A percentile compares a stretch with the other conserved stretches of the same genome.
Conservation (phyloP, 2,329 filamentous ascomycete species). For the Xenoacremonium recifei region DNA sequence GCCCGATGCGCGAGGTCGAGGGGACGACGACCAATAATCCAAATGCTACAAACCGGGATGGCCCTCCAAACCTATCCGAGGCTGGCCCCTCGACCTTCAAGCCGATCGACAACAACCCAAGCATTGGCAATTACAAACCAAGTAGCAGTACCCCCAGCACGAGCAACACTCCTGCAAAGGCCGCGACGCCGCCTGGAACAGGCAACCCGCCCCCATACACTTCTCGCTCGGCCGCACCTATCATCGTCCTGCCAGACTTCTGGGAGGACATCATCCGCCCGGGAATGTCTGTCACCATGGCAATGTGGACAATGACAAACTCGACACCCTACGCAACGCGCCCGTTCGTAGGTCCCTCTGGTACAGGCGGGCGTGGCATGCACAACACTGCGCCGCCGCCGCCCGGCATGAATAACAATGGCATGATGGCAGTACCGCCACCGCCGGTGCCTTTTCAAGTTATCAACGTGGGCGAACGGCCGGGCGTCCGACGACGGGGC, state of each 20-base stretch:
- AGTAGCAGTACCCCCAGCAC: no score
- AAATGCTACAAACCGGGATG: neutral
- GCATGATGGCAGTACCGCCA: no score
- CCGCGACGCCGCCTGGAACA: neutral
- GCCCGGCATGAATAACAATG: no score
- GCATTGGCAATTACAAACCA: neutral
- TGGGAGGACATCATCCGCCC: conserved; percentile 14
- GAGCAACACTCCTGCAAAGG: neutral
- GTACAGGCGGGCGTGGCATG: no score
- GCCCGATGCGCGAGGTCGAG: neutral
- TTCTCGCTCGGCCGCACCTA: neutral
- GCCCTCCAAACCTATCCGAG: neutral
- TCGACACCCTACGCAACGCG: no score
- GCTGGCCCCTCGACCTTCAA: neutral
- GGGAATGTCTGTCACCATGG: conserved; percentile 9
- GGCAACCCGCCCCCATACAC: neutral
- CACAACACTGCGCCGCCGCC: no score
- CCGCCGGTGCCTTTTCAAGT: conserved; percentile 6
- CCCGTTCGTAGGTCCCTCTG: no score
- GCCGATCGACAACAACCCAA: neutral
- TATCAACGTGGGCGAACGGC: conserved; percentile 1
- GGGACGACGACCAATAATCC: neutral
- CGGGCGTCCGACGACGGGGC: neutral
- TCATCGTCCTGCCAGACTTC: conserved; percentile 11
- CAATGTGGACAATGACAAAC: conserved; percentile 7